phyloP scores from a whole-genome alignment of 352 stramenopile species.

The Phytophthora constricta region DNA sequence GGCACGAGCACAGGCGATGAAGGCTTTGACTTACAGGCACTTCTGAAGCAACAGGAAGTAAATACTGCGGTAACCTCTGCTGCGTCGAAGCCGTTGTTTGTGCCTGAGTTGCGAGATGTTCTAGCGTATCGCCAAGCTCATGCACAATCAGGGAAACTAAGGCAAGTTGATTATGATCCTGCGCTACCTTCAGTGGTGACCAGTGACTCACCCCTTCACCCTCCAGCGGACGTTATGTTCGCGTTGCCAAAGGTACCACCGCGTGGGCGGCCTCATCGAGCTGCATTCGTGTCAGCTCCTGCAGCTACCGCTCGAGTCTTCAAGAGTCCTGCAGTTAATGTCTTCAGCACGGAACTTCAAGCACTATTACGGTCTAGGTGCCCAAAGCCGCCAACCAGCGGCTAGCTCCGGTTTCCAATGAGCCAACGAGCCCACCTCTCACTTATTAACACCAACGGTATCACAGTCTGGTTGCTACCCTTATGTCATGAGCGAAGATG shows the following conservation, averaged over 20 bases:
- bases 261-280: slow-evolving; percentile 9
- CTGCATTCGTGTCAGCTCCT: neutral
- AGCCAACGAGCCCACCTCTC: too few species aligned
- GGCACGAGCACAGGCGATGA: slow-evolving; percentile 76
- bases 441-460: too few species aligned
- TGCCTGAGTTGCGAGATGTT: slow-evolving; percentile 61
- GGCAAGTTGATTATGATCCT: slow-evolving; percentile 52
- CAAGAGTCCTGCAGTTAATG: neutral
- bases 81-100: slow-evolving; percentile 41
- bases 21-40: slow-evolving; percentile 60
- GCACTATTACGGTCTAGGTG: too few species aligned
- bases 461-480: too few species aligned
- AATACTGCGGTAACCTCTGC: slow-evolving; percentile 6
- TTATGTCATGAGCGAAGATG: too few species aligned
- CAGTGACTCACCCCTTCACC: slow-evolving; percentile 5
- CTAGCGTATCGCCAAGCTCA: slow-evolving; percentile 52
- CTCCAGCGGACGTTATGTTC: slow-evolving; percentile 25
- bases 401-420: too few species aligned
- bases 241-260: slow-evolving; percentile 20
- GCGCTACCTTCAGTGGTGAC: neutral
- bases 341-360: slow-evolving; percentile 26
- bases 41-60: slow-evolving; percentile 45
- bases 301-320: neutral
- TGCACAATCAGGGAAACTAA: slow-evolving; percentile 35
- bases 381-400: too few species aligned